These are phyloP conservation scores for Sanghuangporus sanghuang DNA, from an alignment of 1,284 basidiomycete species.

Conservation along the genomic window DNA sequence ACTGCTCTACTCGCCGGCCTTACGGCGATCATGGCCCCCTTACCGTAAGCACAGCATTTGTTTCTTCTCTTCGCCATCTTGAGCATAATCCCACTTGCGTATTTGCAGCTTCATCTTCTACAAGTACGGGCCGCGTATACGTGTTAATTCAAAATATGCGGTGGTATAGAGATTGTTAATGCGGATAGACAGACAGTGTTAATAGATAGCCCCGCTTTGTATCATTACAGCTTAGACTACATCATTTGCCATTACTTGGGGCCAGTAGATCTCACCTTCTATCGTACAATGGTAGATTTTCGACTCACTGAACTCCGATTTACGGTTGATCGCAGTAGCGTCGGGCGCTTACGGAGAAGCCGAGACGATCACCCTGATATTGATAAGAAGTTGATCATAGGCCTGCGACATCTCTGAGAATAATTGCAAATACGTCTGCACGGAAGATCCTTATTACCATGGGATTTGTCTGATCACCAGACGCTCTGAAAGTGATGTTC, in stretches of 20 bases:
- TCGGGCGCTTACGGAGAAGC: not conserved
- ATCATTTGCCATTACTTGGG: not conserved
- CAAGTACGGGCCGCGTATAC: constrained; percentile 35
- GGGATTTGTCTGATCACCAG: not conserved
- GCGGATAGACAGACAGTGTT: no score
- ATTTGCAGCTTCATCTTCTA: constrained; percentile 34
- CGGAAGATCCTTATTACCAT: not conserved
- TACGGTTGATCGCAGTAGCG: not conserved
- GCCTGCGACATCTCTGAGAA: not conserved
- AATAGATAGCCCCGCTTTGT: not conserved
- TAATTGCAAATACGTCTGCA: not conserved
- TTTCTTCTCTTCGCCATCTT: not conserved
- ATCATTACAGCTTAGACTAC: not conserved
- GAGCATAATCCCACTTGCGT: not conserved
- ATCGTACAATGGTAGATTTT: not conserved
- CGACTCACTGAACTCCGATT: not conserved
- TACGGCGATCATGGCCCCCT: constrained; percentile 60
- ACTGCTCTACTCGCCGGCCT: constrained; percentile 73
- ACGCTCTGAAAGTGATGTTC: not conserved
- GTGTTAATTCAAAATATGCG: constrained; percentile 34
- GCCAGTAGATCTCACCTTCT: not conserved
- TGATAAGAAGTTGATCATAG: not conserved
- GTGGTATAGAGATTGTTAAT: constrained; percentile 7
- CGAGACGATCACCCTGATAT: no score
- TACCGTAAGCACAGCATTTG: constrained; percentile 48